These are phyloP conservation scores for Ophiognomonia clavigignenti-juglandacearum DNA, from an alignment of 2,329 filamentous ascomycete species.

Conservation along the genomic window DNA sequence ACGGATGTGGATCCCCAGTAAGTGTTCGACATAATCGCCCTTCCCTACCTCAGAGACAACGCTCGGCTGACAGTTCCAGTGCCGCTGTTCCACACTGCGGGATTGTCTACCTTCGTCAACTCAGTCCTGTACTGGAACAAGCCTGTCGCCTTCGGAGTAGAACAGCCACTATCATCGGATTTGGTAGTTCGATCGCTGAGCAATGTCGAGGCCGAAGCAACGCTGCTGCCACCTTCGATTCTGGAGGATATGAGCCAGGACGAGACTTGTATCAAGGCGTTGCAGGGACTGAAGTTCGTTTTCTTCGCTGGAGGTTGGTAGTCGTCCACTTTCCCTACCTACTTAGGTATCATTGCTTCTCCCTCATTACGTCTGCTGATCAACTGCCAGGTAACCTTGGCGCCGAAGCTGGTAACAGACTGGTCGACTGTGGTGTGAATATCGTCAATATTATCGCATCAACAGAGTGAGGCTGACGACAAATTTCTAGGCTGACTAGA, in stretches of 20 bases:
- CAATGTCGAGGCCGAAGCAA: background rate
- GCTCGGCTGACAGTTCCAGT: no score
- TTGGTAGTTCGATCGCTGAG: background rate
- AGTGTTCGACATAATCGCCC: no score
- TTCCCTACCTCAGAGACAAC: no score
- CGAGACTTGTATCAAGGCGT: background rate
- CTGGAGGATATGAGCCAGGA: background rate
- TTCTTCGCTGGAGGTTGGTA: background rate
- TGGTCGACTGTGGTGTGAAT: slow-evolving; percentile 12
- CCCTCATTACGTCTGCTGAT: background rate
- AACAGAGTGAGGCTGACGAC: background rate
- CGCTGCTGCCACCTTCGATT: background rate
- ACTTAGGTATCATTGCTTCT: background rate
- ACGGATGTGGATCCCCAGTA: no score
- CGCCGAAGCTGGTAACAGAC: slow-evolving; percentile 1
- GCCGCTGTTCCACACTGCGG: background rate
- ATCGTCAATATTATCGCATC: background rate
- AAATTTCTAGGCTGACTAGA: no score
- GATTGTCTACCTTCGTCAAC: background rate
- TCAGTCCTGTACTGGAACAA: background rate
- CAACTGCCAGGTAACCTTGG: background rate
- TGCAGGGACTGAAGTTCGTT: background rate
- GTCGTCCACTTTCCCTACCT: background rate
- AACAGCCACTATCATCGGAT: background rate
- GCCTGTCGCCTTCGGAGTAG: background rate